These are phyloP conservation scores for Staphylotrichum longicolle DNA, from an alignment of 495 filamentous ascomycete genomes.

Conservation along the genomic window DNA sequence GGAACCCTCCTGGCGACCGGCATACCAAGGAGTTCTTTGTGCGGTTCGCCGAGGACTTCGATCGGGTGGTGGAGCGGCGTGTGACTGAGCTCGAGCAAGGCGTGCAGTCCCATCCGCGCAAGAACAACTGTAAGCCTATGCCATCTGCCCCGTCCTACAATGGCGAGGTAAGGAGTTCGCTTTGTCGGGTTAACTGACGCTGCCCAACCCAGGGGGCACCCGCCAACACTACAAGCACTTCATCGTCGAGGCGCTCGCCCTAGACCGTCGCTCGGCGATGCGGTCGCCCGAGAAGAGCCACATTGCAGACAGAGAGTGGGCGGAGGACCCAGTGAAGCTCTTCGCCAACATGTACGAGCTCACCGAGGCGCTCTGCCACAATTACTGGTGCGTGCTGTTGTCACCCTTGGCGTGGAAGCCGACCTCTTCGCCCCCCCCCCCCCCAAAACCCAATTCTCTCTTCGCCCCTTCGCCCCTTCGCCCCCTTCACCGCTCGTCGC, in stretches of 20 bases:
- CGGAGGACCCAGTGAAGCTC: not conserved
- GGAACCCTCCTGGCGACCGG: not conserved
- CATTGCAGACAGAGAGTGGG: not conserved
- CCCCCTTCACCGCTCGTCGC: too few relatives aligned
- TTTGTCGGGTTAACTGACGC: not conserved
- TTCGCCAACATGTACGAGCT: conserved; percentile 20
- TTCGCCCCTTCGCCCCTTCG: not conserved
- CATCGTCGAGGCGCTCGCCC: not conserved
- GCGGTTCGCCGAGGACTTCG: not conserved
- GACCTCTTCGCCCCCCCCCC: not conserved
- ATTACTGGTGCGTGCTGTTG: conserved; percentile 7
- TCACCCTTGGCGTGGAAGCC: too few relatives aligned
- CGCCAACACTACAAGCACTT: conserved; percentile 1
- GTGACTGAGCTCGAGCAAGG: not conserved
- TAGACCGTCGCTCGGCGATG: not conserved
- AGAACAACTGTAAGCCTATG: not conserved
- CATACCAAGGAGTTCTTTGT: conserved; percentile 8
- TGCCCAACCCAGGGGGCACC: not conserved
- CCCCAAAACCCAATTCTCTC: not conserved
- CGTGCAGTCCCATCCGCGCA: not conserved
- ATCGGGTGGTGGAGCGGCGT: not conserved
- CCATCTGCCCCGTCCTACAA: too few relatives aligned
- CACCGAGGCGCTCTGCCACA: conserved; percentile 14
- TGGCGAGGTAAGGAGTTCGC: too few relatives aligned
- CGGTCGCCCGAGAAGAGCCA: not conserved